Evolutionary conservation across 345 rosid genomes (phyloP), one percentile per base, ranked within the genome.

Genomic region (Eucalyptus erythrocorys): DNA sequence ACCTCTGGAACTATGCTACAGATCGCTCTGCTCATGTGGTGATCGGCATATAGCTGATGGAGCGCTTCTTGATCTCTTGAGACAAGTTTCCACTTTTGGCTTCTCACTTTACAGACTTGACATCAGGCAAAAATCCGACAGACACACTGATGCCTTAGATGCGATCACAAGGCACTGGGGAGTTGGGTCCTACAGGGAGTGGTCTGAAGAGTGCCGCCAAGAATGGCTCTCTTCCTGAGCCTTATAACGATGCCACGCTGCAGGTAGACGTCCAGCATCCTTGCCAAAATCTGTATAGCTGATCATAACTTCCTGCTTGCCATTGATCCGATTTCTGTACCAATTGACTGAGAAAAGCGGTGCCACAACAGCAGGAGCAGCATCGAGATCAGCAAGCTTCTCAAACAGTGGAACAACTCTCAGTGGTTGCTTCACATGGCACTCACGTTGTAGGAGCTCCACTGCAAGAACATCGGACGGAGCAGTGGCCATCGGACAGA

Each of bases 181-280:
- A 86, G 93, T 96, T 88, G 98, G 99, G 64, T 96, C 98, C 86
- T 98, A 95, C 61, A 91, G 92, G 89, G 98, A 97, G 45, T 98
- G 99, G 99, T 93, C 99, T 61, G 99, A 98, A 89, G 95, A 95
- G 85, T 88, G 86, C 27, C 91, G 96, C 48, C 98, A 96, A 88
- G 98, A 98, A 88, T 98, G 99, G 99, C 96, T 98, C 92, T 97
- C 98, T 90, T 98, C 99, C 90, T 98, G 99, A 90, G 99, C 97
- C 93, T 98, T 98, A 86, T 96, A 98, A 68, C 97, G 89, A 90
- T 98, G 98, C 99, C 99, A 98, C 87, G 99, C 99, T 71, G 99
- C 99, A 59, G 99, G 95, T 86, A 98, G 87, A 66, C 99, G 93
- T 9, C 99, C 99, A 43, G 99, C 99, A 68, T 98, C 99, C 91